Percentiles rank a stretch among this genome's conserved stretches.
Conservation (phyloP, 345 rosid genomes). For the Populus pruinosa region DNA sequence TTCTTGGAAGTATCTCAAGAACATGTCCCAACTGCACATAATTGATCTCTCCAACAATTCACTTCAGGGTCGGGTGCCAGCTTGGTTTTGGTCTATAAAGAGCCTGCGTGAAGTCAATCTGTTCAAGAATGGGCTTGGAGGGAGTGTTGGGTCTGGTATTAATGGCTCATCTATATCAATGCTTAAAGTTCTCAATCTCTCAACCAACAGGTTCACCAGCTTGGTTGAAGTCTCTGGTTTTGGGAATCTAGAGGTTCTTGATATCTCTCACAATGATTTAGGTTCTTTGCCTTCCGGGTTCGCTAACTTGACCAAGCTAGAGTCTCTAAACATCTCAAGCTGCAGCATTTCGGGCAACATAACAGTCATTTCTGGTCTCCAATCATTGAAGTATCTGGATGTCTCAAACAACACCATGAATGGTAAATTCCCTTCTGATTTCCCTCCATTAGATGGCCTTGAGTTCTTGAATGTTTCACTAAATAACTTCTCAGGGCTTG, state of each 20-base stretch:
- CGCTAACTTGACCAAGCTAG: constrained; percentile 39
- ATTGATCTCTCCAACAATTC: constrained; percentile 75
- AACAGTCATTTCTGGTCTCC: constrained; percentile 50
- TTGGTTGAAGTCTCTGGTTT: constrained; percentile 54
- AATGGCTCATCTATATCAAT: constrained; percentile 34
- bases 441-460: constrained; percentile 53
- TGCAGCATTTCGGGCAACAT: constrained; percentile 58
- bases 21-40: constrained; percentile 43
- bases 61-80: constrained; percentile 62
- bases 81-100: constrained; percentile 60
- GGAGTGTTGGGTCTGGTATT: constrained; percentile 34
- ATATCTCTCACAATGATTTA: constrained; percentile 59
- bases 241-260: constrained; percentile 43
- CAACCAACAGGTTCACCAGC: constrained; percentile 72
- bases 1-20: constrained; percentile 62
- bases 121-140: constrained; percentile 55
- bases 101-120: constrained; percentile 44
- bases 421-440: constrained; percentile 78
- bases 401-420: constrained; percentile 59
- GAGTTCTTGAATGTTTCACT: constrained; percentile 59
- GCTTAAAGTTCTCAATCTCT: constrained; percentile 56
- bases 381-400: constrained; percentile 54
- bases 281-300: constrained; percentile 53
- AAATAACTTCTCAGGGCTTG: constrained; percentile 62
- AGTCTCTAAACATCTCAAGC: constrained; percentile 54